Conservation (phyloP, 2,329 filamentous ascomycete genomes). For the Talaromyces funiculosus region DNA sequence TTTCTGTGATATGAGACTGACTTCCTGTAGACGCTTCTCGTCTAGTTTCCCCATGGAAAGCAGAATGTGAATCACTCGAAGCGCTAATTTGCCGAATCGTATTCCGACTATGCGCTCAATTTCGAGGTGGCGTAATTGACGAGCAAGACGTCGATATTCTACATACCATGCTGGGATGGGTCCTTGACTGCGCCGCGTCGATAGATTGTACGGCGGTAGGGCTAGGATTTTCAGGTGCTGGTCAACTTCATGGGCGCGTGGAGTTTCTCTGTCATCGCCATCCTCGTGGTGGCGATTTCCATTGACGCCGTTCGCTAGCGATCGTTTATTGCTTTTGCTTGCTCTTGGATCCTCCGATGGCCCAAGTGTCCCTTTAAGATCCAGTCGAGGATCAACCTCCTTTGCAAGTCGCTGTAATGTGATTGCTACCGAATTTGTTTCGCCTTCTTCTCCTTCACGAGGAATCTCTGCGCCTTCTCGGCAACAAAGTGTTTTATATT, state of each 20-base stretch:
- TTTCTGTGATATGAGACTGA: slow-evolving; percentile 76
- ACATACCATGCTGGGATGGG: slow-evolving; percentile 74
- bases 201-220: slow-evolving; percentile 35
- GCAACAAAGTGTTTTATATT: slow-evolving; percentile 63
- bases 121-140: slow-evolving; percentile 67
- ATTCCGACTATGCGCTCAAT: slow-evolving; percentile 76
- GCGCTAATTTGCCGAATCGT: slow-evolving; percentile 67
- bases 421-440: slow-evolving; percentile 34
- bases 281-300: slow-evolving; percentile 33
- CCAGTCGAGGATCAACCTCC: slow-evolving; percentile 34
- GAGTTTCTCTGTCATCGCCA: slow-evolving; percentile 19
- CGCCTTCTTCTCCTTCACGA: slow-evolving; percentile 38
- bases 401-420: slow-evolving; percentile 29
- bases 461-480: slow-evolving; percentile 41
- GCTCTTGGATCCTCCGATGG: slow-evolving; percentile 17
- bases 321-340: slow-evolving; percentile 28
- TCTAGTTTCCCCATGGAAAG: slow-evolving; percentile 87
- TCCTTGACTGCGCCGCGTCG: slow-evolving; percentile 31
- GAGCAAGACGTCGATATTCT: slow-evolving; percentile 69
- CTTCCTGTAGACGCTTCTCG: slow-evolving; percentile 76
- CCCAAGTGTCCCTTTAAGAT: slow-evolving; percentile 33
- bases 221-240: slow-evolving; percentile 47
- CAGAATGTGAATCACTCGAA: slow-evolving; percentile 80
- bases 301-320: slow-evolving; percentile 27
- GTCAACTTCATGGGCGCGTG: slow-evolving; percentile 27